Base-by-base conservation (phyloP, 495 filamentous ascomycete species). In the Tuber indicum region DNA sequence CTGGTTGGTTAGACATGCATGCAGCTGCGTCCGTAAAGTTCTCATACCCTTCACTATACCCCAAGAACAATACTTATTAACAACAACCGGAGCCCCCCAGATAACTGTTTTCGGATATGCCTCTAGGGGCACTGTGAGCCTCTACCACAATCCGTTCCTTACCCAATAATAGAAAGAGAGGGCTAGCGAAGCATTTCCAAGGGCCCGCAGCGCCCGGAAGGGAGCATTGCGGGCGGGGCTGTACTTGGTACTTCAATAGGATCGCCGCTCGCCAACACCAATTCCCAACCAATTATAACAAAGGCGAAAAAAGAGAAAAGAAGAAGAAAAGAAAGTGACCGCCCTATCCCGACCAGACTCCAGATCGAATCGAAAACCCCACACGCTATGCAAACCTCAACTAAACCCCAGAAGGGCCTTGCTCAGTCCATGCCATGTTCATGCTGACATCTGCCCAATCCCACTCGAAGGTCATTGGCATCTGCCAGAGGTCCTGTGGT, bases 401-500 rank as follows among this genome's bases (percentile, higher is more conserved):
- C 49, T 76, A 80, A 70, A 80, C n/a, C 43, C 78, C 78, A 0
- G 74, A 66, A 16, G 76, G 23, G 17, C 70, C 16, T n/a, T 80
- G 77, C 43, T 73, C 71, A 14, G 71, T 78, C 81, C 81, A 82
- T 2, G 81, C 80, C 23, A 80, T 72, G 62, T 82, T 80, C 9
- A 75, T 74, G 72, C 74, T 81, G 49, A 78, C 81, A 26, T 97
- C 94, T 0, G 93, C 94, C 96, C 96, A 98, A 82, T 98, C 93
- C 96, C 96, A 99, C 83, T 98, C 96, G 36, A 98, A 88, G 21
- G 93, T 96, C 91, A 97, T 96, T 16, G 94, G 92, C 90, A 97
- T 91, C 84, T 94, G 92, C 92, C 94, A 99, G 73, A 99, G 85
- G 86, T 98, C 96, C 81, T 95, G 94, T n/a, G 96, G 96, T 70